Evolutionary conservation across 2,329 filamentous ascomycete species (phyloP), one percentile per base, ranked within the genome.

Genomic region (Hypoxylon sp.): DNA sequence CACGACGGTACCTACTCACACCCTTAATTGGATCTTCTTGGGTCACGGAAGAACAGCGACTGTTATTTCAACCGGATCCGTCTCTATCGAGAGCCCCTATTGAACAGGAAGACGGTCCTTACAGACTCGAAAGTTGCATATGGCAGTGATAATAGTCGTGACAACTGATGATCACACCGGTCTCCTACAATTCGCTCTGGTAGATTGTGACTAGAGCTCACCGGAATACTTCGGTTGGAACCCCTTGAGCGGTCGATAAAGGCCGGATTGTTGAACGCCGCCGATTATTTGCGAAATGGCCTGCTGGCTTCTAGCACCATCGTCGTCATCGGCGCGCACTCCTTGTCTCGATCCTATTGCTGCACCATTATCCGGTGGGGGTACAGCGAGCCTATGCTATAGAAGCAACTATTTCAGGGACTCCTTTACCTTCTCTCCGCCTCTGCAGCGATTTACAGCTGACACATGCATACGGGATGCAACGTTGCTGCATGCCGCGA

Each of bases 381-480:
- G 57, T 48, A 61, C 64, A 44, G 49, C 64, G 53, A 67, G 65
- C 32, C 44, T 58, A 51, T 64, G 44, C 36, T 44, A 50, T 52
- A 51, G 44, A 64, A 40, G 40, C 51, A 49, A 28, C 51, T 55
- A 30, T 67, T 45, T 59, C 36, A 36, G 56, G 38, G 54, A 38
- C 57, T 46, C 61, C 52, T 46, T 57, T 68, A 65, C 58, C 54
- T 59, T 52, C 51, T 26, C 28, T 46, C 32, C 48, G 51, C 51
- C 61, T 42, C 32, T 48, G 54, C 40, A 59, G 50, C 54, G 45
- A 65, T 65, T 64, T 62, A 55, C 62, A 60, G 58, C 58, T 65
- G 62, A 65, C 58, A 55, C 65, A 68, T 68, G 65, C 65, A 61
- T 54, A 61, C 57, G 48, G 65, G 62, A 68, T 68, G 65, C 42